A percentile compares a stretch with the other conserved stretches of the same genome.
Evolutionary conservation across 768 basidiomycete genomes (phyloP).

Genomic region (Naganishia antarctica): DNA sequence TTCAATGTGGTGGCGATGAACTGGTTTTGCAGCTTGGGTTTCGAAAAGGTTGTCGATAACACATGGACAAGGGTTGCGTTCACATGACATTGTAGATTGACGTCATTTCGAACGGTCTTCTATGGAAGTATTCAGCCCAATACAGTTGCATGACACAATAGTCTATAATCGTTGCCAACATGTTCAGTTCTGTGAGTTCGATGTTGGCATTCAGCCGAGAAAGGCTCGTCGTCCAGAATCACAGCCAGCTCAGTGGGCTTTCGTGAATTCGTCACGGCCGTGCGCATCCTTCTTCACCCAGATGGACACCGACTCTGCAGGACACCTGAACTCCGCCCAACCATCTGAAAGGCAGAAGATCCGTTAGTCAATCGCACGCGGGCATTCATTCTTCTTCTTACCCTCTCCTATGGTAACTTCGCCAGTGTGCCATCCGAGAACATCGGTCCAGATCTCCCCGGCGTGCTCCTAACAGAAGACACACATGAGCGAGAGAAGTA

Average conservation of each 20-base stretch:
- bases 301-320: conserved; percentile 50
- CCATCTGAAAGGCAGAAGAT: conserved; percentile 41
- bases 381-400: conserved; percentile 28
- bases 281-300: conserved; percentile 52
- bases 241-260: conserved; percentile 4
- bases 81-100: neutral
- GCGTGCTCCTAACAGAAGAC: conserved; percentile 46
- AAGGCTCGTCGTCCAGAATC: too few relatives aligned
- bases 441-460: conserved; percentile 54
- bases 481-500: conserved; percentile 15
- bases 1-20: neutral
- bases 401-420: conserved; percentile 52
- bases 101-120: too few relatives aligned
- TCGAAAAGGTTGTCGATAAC: conserved; percentile 1
- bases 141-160: neutral
- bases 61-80: conserved; percentile 7
- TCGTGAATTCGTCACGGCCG: conserved; percentile 51
- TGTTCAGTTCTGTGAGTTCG: too few relatives aligned
- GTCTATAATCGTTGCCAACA: neutral
- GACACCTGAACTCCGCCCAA: conserved; percentile 53
- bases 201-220: too few relatives aligned
- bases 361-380: neutral
- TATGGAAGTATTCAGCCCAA: too few relatives aligned
- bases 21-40: conserved; percentile 9
- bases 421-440: conserved; percentile 53